Conservation (phyloP, 1,139 yeast genomes). For the Kurtzmaniella quercitrusa region DNA sequence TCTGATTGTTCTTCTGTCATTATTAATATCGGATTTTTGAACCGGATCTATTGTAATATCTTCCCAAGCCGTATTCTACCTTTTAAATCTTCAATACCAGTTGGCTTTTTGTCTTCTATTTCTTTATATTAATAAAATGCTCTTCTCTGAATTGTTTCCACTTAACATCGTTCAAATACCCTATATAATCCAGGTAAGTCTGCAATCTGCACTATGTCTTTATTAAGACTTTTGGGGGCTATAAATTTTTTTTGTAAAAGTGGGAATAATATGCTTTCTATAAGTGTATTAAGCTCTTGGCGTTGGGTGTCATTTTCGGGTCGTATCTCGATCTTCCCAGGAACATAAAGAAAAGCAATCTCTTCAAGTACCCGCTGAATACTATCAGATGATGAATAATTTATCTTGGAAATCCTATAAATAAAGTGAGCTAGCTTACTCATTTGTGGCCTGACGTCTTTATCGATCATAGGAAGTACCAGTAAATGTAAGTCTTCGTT, state of each 20-base stretch:
- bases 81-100: too few relatives aligned
- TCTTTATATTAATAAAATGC: too few relatives aligned
- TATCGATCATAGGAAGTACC: constrained; percentile 65
- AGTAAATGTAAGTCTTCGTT: constrained; percentile 24
- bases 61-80: too few relatives aligned
- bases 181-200: constrained; percentile 86
- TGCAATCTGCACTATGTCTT: constrained; percentile 77
- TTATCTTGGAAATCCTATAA: constrained; percentile 49
- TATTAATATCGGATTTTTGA: too few relatives aligned
- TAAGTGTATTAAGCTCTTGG: constrained; percentile 21
- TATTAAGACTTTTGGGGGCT: constrained; percentile 52
- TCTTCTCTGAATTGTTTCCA: too few relatives aligned
- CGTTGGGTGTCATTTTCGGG: constrained; percentile 13
- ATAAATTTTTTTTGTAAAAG: constrained; percentile 57
- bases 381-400: constrained; percentile 63
- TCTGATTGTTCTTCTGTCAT: too few relatives aligned
- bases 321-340: constrained; percentile 37
- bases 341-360: constrained; percentile 70
- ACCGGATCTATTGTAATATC: too few relatives aligned
- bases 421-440: constrained; percentile 66
- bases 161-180: constrained; percentile 85
- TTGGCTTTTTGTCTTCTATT: too few relatives aligned
- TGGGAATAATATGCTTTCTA: constrained; percentile 68
- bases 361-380: constrained; percentile 61
- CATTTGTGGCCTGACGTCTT: constrained; percentile 59